Percentiles rank a stretch among this genome's conserved stretches.
Evolutionary conservation across 2,329 filamentous ascomycete species (phyloP).

Genomic region (Aspergillus persii): DNA sequence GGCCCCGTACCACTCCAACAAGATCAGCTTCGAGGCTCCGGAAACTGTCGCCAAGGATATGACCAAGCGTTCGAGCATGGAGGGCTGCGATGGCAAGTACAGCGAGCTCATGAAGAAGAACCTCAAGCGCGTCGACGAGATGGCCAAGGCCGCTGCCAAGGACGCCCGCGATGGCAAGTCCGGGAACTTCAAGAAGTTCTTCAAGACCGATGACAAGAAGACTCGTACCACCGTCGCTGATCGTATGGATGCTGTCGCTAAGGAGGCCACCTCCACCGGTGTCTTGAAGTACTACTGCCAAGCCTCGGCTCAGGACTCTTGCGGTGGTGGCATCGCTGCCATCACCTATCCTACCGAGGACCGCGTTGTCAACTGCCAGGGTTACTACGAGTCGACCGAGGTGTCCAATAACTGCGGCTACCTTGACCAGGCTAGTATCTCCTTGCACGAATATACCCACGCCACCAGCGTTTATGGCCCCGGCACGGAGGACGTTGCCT

Average conservation of each 20-base stretch:
- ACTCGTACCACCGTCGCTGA: constrained; percentile 10
- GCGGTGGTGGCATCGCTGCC: constrained; percentile 15
- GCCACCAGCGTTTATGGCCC: constrained; percentile 5
- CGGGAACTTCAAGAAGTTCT: constrained; percentile 15
- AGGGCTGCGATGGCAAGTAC: constrained; percentile 11
- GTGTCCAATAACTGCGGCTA: constrained; percentile 4
- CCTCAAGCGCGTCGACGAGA: constrained; percentile 11
- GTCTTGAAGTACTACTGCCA: constrained; percentile 16
- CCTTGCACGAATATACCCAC: constrained; percentile 18
- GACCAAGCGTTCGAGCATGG: constrained; percentile 9
- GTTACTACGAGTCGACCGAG: constrained; percentile 12
- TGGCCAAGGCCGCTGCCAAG: constrained; percentile 12
- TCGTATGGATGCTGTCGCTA: constrained; percentile 15
- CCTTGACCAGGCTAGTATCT: constrained; percentile 4
- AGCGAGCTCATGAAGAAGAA: constrained; percentile 6
- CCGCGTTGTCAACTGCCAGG: constrained; percentile 17
- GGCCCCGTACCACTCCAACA: constrained; percentile 12
- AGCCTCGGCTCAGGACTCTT: constrained; percentile 11
- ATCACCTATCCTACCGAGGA: constrained; percentile 14
- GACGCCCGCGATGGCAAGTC: constrained; percentile 11
- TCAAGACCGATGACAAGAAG: constrained; percentile 11
- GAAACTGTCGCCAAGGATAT: background rate
- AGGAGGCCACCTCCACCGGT: constrained; percentile 13
- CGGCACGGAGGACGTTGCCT: constrained; percentile 16
- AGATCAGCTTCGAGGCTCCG: constrained; percentile 10